Evolutionary conservation across 2,329 filamentous ascomycete species (phyloP).

Genomic region (Fusarium brevicatenulatum): DNA sequence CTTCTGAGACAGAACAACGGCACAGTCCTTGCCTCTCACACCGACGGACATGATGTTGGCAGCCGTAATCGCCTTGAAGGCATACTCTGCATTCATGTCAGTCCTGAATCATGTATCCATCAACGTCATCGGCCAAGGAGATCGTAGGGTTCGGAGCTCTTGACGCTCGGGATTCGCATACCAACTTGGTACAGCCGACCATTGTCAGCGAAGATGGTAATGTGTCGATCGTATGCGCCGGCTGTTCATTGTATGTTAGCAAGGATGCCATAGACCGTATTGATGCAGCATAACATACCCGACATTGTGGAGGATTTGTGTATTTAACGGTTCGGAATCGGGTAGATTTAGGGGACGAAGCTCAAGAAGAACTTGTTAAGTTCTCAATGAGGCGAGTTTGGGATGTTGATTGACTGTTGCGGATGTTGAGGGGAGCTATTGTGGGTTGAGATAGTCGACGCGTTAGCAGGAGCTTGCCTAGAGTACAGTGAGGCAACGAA

Average conservation of each 20-base stretch:
- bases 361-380: constrained; percentile 22
- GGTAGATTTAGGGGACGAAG: constrained; percentile 12
- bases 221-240: constrained; percentile 97
- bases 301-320: constrained; percentile 59
- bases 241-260: constrained; percentile 48
- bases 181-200: constrained; percentile 99
- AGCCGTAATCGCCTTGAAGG: constrained; percentile 99
- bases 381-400: constrained; percentile 13
- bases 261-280: constrained; percentile 21
- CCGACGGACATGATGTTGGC: constrained; percentile 99
- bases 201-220: constrained; percentile 99
- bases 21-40: constrained; percentile 94
- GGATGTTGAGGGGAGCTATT: constrained; percentile 40
- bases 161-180: constrained; percentile 59
- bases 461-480: constrained; percentile 62
- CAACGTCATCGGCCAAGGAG: constrained; percentile 30
- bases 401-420: constrained; percentile 22
- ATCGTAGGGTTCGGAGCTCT: constrained; percentile 19
- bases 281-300: constrained; percentile 50
- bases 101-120: constrained; percentile 22
- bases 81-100: constrained; percentile 79
- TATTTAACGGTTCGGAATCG: constrained; percentile 20
- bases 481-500: constrained; percentile 49
- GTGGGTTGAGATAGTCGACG: constrained; percentile 49
- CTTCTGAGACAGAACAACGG: constrained; percentile 98